Evolutionary conservation across 139 green algal species (phyloP).

Genomic region (Zygnema circumcarinatum): DNA sequence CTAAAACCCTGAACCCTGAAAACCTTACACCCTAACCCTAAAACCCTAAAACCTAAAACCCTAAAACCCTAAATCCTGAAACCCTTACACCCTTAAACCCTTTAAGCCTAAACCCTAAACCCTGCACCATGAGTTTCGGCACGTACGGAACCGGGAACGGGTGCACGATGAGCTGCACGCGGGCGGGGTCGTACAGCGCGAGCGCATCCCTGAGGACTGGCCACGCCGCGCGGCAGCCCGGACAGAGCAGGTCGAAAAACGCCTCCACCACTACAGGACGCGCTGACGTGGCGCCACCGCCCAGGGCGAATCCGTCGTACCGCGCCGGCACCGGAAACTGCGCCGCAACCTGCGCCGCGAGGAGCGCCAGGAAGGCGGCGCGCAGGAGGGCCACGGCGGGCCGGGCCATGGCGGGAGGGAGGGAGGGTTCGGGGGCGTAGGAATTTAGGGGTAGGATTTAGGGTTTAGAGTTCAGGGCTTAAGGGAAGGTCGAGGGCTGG

Average conservation of each 20-base stretch:
- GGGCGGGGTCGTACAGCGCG: not conserved
- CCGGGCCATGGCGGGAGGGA: not conserved
- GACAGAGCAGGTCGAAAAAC: conserved; percentile 14
- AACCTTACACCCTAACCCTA: too few species aligned
- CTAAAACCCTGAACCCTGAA: too few species aligned
- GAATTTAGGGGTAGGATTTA: too few species aligned
- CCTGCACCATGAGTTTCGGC: too few species aligned
- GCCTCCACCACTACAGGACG: conserved; percentile 11
- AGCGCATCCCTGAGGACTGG: not conserved
- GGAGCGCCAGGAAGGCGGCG: not conserved
- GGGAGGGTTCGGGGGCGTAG: not conserved
- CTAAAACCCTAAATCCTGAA: too few species aligned
- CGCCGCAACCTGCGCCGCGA: not conserved
- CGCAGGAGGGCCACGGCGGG: not conserved
- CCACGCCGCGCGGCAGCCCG: not conserved
- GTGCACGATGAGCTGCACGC: conserved; percentile 23
- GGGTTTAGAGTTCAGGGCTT: too few species aligned
- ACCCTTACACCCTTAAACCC: too few species aligned
- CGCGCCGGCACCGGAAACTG: conserved; percentile 17
- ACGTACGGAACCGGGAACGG: conserved; percentile 29
- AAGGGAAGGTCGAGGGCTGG: too few species aligned
- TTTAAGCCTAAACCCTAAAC: too few species aligned
- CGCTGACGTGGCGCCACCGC: not conserved
- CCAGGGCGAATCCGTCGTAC: conserved; percentile 17
- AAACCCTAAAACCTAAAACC: too few species aligned